Base-by-base conservation (phyloP, 2,329 filamentous ascomycete species). In the Daldinia eschscholtzii region DNA sequence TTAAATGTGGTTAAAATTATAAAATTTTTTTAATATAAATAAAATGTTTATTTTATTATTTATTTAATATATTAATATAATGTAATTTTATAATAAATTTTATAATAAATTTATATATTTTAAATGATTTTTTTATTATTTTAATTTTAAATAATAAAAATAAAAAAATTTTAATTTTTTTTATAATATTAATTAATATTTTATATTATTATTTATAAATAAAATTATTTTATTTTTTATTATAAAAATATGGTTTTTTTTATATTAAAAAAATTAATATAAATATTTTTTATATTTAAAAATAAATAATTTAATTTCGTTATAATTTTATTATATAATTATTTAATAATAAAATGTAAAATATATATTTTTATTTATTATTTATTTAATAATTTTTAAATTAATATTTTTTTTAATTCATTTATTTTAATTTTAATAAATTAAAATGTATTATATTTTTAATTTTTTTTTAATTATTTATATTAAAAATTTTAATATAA, bases 321-420 rank as follows among this genome's bases (percentile, higher is more conserved):
- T 41, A 41, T n/a, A 41, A 41, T 41, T 13, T 41, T 41, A 4
- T 41, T 41, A 41, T 41, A 41, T n/a, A 41, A 41, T 6, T 13
- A 41, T 18, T n/a, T 41, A n/a, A 41, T 41, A 41, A 41, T 18
- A 41, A 41, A 41, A 41, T 41, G n/a, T 41, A 41, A 41, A 4
- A n/a, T 41, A n/a, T n/a, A n/a, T 41, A 41, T 41, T n/a, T 41
- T 41, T 12, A 41, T 41, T n/a, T 6, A n/a, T 10, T n/a, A 41
- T n/a, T 41, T 41, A 41, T 41, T 41, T 41, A 41, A 41, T 41
- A 41, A 41, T n/a, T n/a, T 41, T 41, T 41, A 41, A 41, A n/a
- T 41, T n/a, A 41, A 41, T n/a, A 41, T 6, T 6, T n/a, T 6
- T 13, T 13, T 4, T 41, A 41, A n/a, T 41, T 41, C n/a, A 18